These are phyloP conservation scores for Phtheirospermum japonicum DNA, from an alignment of 257 asterid genomes.

Conservation along the genomic window DNA sequence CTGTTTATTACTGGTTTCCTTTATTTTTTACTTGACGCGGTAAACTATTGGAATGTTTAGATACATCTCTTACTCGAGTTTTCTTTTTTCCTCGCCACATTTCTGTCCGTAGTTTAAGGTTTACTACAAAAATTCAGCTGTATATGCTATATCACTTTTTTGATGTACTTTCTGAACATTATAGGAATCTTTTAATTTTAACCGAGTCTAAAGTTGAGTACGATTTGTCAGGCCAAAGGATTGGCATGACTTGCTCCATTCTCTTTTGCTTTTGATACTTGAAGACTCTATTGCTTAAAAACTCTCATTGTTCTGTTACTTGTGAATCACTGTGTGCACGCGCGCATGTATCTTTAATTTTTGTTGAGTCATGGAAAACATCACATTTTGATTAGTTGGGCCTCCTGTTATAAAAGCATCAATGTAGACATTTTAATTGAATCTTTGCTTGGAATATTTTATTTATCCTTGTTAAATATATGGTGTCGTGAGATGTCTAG, in stretches of 20 bases:
- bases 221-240: not conserved
- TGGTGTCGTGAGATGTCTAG: slow-evolving; percentile 14
- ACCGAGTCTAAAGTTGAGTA: not conserved
- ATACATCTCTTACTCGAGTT: not conserved
- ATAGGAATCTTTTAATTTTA: slow-evolving; percentile 2
- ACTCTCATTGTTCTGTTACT: not conserved
- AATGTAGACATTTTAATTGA: not conserved
- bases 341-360: not conserved
- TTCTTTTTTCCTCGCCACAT: not conserved
- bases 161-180: not conserved
- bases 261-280: not conserved
- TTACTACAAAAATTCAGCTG: not conserved
- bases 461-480: slow-evolving; percentile 3
- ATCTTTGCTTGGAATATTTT: not conserved
- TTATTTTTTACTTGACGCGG: not conserved
- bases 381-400: not conserved
- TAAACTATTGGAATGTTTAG: slow-evolving; percentile 7
- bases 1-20: slow-evolving; percentile 13
- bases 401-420: slow-evolving; percentile 4
- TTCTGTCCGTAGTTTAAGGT: not conserved
- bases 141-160: slow-evolving; percentile 5
- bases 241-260: not conserved
- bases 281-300: too few species aligned
- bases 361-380: slow-evolving; percentile 6
- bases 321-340: not conserved